These are phyloP conservation scores for Acer campestre DNA, from an alignment of 345 rosid species.

Conservation along the genomic window DNA sequence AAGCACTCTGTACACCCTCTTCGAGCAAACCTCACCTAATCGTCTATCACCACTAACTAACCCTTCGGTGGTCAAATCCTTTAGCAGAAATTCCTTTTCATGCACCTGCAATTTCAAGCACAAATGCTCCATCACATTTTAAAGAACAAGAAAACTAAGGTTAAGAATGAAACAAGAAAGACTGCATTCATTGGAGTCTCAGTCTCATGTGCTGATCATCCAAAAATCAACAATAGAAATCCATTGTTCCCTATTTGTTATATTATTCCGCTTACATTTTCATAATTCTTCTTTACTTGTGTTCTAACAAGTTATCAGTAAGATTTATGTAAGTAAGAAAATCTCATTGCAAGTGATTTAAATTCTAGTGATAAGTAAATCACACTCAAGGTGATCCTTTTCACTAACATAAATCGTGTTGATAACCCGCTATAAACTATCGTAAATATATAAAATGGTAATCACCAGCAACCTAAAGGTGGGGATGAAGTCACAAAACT, in stretches of 20 bases:
- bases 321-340: too few species aligned
- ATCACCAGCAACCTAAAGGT: not conserved
- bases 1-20: constrained; percentile 79
- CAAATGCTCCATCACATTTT: not conserved
- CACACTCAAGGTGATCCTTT: too few species aligned
- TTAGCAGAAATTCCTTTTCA: constrained; percentile 85
- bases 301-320: too few species aligned
- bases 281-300: too few species aligned
- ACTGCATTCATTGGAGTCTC: not conserved
- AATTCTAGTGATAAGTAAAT: too few species aligned
- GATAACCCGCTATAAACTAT: too few species aligned
- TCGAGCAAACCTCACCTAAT: constrained; percentile 85
- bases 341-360: too few species aligned
- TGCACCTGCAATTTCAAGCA: constrained; percentile 52
- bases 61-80: constrained; percentile 76
- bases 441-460: not conserved
- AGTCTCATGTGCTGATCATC: not conserved
- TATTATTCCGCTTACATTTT: too few species aligned
- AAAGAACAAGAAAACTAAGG: not conserved
- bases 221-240: too few species aligned
- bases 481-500: not conserved
- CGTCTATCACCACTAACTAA: constrained; percentile 66
- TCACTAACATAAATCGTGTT: too few species aligned
- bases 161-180: not conserved
- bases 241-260: too few species aligned